Conservation (phyloP, 345 rosid genomes). For the Linum tenue region DNA sequence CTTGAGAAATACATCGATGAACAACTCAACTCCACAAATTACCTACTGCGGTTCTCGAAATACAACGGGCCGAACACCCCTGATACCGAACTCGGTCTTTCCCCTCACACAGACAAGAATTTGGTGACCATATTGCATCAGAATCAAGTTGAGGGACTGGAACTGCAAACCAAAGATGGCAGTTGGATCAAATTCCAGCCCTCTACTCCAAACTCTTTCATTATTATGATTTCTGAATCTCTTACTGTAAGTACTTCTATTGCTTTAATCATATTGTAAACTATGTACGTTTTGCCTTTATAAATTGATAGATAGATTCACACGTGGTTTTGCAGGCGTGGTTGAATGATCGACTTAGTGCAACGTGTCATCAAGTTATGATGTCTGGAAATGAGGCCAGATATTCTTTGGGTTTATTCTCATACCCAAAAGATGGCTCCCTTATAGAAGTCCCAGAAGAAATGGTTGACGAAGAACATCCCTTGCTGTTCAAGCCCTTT, state of each 20-base stretch:
- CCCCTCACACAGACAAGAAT: conserved; percentile 29
- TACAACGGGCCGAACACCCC: conserved; percentile 9
- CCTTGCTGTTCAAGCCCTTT: conserved; percentile 21
- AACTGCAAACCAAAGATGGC: no score
- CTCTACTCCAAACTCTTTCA: no score
- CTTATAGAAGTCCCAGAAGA: conserved; percentile 14
- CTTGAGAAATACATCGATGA: neutral
- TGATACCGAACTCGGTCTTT: conserved; percentile 4
- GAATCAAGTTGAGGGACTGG: no score
- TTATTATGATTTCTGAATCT: no score
- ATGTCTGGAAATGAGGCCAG: conserved; percentile 24
- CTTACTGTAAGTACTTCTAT: neutral
- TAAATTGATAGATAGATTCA: conserved; percentile 4
- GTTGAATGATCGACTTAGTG: conserved; percentile 28
- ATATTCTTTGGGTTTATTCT: conserved; percentile 28
- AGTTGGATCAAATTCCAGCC: no score
- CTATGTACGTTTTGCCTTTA: neutral
- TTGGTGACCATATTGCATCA: conserved; percentile 1
- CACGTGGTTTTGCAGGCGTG: conserved; percentile 23
- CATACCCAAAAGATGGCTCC: conserved; percentile 1
- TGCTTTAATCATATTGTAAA: neutral
- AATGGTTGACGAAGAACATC: conserved; percentile 22
- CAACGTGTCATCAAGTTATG: conserved; percentile 13
- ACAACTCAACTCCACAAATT: conserved; percentile 3
- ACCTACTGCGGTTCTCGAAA: conserved; percentile 19